Base-by-base conservation (phyloP, 2,329 filamentous ascomycete species). In the Penicillium digitatum region DNA sequence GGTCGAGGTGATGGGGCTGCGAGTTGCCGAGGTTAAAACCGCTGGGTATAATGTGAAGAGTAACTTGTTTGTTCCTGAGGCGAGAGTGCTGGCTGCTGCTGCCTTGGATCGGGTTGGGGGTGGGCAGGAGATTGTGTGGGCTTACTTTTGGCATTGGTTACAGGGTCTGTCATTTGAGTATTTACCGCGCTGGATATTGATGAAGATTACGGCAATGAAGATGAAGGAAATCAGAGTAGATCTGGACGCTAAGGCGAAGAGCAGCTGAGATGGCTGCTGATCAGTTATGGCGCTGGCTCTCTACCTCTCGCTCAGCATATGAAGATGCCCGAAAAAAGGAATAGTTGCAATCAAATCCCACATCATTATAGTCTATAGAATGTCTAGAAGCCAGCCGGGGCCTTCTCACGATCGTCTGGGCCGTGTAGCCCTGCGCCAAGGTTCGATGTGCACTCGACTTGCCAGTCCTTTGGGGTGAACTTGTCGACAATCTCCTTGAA, bases 401-500 rank as follows among this genome's bases (percentile, higher is more conserved):
- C 63, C 40, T 71, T 70, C 47, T 75, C 69, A 52, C 58, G 66
- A 39, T 74, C 69, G 49, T 70, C 63, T 40, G 71, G 73, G 0
- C 80, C 81, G 58, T 83, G 79, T 4, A 79, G 74, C 2, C 78
- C 77, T 57, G 77, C 72, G 40, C 82, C 82, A 37, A 87, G 62
- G 62, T 86, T 86, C 53, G 73, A 73, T 38, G 73, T 70, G 66
- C 87, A 90, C 50, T 83, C 83, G 18, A 73, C 69, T 66, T 82
- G 83, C 93, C 92, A 97, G 70, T 91, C 82, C 55, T 78, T 77
- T 0, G 94, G 94, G 1, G 90, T 94, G 69, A 89, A 95, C 66
- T 90, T 90, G 74, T 97, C 93, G 2, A 94, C 90, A 52, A 96
- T 89, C 48, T 84, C 79, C 74, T 97, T 97, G 80, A 99, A 99